Percentiles rank a stretch among this genome's conserved stretches.
Evolutionary conservation across 2,329 filamentous ascomycete genomes (phyloP).

Genomic region (Fusarium succisae): DNA sequence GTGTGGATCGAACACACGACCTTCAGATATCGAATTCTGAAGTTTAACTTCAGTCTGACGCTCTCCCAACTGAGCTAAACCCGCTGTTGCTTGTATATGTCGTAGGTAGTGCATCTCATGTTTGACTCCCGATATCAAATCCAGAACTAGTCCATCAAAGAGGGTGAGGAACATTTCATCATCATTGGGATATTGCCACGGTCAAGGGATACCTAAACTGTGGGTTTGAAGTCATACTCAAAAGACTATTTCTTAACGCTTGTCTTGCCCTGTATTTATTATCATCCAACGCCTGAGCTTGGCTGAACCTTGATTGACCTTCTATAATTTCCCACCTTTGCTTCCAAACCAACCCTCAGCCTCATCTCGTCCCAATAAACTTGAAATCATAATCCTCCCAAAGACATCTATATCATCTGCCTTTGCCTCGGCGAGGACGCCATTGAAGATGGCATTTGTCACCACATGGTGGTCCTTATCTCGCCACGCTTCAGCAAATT

Average conservation of each 20-base stretch:
- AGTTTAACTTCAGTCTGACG: constrained; percentile 40
- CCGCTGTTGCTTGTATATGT: constrained; percentile 6
- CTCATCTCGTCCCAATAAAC: constrained; percentile 46
- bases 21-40: constrained; percentile 42
- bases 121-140: accelerated
- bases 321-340: constrained; percentile 31
- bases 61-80: constrained; percentile 47
- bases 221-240: neutral
- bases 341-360: constrained; percentile 48
- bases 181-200: neutral
- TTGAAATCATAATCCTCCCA: constrained; percentile 49
- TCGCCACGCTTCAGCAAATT: constrained; percentile 52
- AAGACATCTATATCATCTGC: constrained; percentile 56
- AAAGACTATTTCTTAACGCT: too few species aligned
- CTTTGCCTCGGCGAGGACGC: constrained; percentile 47
- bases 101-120: accelerated
- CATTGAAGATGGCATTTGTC: constrained; percentile 40
- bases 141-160: neutral
- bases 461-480: constrained; percentile 50
- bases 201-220: too few species aligned
- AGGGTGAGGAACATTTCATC: neutral
- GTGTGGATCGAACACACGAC: constrained; percentile 46
- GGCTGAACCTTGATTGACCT: neutral
- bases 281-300: neutral
- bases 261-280: neutral